phyloP scores from a whole-genome alignment of 2,329 filamentous ascomycete genomes.

The Aspergillus hortae region DNA sequence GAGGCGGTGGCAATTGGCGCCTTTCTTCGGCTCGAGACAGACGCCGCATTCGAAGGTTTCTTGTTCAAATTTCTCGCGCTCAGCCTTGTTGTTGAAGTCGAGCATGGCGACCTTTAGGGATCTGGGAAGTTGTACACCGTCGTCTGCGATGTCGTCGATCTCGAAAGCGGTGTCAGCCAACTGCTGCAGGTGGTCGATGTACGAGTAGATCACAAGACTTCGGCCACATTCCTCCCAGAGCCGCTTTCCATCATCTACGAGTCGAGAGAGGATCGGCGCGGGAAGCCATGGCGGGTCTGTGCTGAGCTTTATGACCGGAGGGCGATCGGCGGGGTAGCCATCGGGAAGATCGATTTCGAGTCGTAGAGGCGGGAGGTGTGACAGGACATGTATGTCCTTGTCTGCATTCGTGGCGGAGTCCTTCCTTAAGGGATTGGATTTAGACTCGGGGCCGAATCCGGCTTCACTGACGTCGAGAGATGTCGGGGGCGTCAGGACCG shows the following conservation, averaged over 20 bases:
- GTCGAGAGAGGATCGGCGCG: conserved; percentile 36
- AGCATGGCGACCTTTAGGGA: conserved; percentile 66
- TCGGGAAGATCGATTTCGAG: conserved; percentile 52
- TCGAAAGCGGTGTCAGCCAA: conserved; percentile 55
- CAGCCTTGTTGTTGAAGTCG: conserved; percentile 73
- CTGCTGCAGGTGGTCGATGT: conserved; percentile 60
- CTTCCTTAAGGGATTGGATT: conserved; percentile 23
- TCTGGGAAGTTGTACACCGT: conserved; percentile 46
- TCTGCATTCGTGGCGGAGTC: conserved; percentile 12
- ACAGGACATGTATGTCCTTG: conserved; percentile 45
- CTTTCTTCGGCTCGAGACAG: conserved; percentile 90
- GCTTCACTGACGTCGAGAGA: conserved; percentile 33
- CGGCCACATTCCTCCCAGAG: conserved; percentile 61
- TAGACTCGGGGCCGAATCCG: conserved; percentile 9
- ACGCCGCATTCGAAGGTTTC: conserved; percentile 86
- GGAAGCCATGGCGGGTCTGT: conserved; percentile 55
- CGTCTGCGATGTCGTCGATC: conserved; percentile 37
- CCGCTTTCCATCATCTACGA: conserved; percentile 46
- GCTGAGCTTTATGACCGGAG: conserved; percentile 49
- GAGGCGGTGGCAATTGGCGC: conserved; percentile 74
- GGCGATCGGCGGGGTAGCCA: conserved; percentile 52
- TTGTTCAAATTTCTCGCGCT: conserved; percentile 71
- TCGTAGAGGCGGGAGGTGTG: conserved; percentile 55
- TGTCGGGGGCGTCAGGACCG: conserved; percentile 40
- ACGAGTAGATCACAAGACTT: conserved; percentile 56